Conservation (phyloP, 768 basidiomycete species). For the Pisolithus marmoratus region DNA sequence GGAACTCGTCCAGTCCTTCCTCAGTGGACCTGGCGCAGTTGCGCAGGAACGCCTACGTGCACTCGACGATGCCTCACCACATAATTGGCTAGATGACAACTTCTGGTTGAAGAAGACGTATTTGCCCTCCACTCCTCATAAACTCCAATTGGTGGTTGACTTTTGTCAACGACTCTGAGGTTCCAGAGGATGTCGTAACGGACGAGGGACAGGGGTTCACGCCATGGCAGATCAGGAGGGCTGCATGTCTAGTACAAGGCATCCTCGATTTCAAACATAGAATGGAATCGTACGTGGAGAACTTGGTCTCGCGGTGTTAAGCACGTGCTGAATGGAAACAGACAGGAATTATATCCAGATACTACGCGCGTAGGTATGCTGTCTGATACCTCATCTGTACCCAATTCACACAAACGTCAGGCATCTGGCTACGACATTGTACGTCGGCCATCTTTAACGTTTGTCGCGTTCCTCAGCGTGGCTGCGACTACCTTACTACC, state of each 20-base stretch:
- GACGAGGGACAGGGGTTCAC: constrained; percentile 40
- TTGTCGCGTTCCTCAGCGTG: constrained; percentile 64
- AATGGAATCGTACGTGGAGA: constrained; percentile 52
- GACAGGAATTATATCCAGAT: constrained; percentile 65
- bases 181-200: constrained; percentile 39
- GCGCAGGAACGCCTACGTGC: constrained; percentile 40
- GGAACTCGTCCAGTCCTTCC: constrained; percentile 14
- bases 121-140: constrained; percentile 73
- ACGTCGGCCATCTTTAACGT: constrained; percentile 67
- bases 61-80: constrained; percentile 74
- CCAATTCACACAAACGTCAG: constrained; percentile 22
- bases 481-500: constrained; percentile 62
- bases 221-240: constrained; percentile 80
- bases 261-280: constrained; percentile 67
- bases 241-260: constrained; percentile 75
- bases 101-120: constrained; percentile 89
- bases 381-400: background rate
- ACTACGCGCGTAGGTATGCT: constrained; percentile 61
- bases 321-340: constrained; percentile 23
- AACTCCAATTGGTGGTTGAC: constrained; percentile 98
- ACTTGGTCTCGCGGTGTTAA: background rate
- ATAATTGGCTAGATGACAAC: constrained; percentile 94
- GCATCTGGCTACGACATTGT: constrained; percentile 59
- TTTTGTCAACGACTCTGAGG: constrained; percentile 64
- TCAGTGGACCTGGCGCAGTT: constrained; percentile 5